Base-by-base conservation (phyloP, 495 filamentous ascomycete species). In the Massariosphaeria phaeospora region DNA sequence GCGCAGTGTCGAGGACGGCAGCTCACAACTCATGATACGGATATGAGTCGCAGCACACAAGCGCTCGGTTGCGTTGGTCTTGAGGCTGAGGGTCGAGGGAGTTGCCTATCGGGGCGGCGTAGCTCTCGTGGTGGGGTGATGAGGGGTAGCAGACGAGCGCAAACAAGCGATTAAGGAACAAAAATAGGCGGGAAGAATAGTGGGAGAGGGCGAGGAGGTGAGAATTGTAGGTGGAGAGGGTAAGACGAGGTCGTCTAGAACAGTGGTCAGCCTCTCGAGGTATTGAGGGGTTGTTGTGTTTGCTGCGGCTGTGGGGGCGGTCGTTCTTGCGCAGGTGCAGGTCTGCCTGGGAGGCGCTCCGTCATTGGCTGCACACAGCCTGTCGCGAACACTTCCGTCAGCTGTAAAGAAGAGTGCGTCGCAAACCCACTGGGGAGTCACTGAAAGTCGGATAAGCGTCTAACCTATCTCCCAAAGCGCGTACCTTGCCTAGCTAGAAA, bases 11-110 rank as follows among this genome's bases (percentile, higher is more conserved):
- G 21, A 6, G 30, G 36, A 39, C 26, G 33, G 35, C n/a, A n/a
- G n/a, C 62, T 40, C 41, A 63, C 63, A 48, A 55, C 56, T 66
- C 61, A 64, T 66, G 33, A 1, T 60, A 51, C 17, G 21, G 17
- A 45, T 18, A 12, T 27, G 34, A 26, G 17, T 9, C 6, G 36
- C 34, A 31, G 55, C 44, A 36, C n/a, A n/a, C n/a, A n/a, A 49
- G 11, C 24, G 17, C 23, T 18, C 31, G 27, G 55, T 29, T 54
- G 55, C 36, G 60, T 29, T 49, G 54, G 57, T 21, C 36, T 46
- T 53, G 21, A 38, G 25, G 55, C 41, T 49, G 48, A 43, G 45
- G 46, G 25, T 55, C 9, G 38, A 29, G 18, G 29, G 55, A 24
- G 59, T 34, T 52, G 52, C 51, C 52, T 62, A 45, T 56, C 39